Evolutionary conservation across 805 yeast genomes (phyloP).

Genomic region (Priceomyces medius): DNA sequence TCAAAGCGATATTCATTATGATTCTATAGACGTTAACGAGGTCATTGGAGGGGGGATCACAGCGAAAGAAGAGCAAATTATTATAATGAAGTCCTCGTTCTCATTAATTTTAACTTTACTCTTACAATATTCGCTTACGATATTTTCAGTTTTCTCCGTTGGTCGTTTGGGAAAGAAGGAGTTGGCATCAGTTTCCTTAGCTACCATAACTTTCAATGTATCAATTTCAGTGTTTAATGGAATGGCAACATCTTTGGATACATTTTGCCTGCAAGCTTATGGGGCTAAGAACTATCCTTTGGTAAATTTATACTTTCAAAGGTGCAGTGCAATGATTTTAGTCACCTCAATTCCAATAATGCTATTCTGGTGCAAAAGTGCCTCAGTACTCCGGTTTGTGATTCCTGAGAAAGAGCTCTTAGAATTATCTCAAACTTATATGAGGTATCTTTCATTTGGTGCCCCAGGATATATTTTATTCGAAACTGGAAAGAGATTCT

Average conservation of each 20-base stretch:
- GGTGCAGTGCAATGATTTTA: slow-evolving; percentile 11
- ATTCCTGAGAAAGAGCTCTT: slow-evolving; percentile 56
- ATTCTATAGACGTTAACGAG: too few species aligned
- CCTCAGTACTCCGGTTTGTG: slow-evolving; percentile 42
- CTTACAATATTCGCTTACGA: slow-evolving; percentile 20
- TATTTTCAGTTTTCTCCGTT: slow-evolving; percentile 21
- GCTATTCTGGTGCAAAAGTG: slow-evolving; percentile 57
- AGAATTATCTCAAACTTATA: slow-evolving; percentile 53
- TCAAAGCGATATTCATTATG: too few species aligned
- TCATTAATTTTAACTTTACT: slow-evolving; percentile 13
- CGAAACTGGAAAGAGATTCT: slow-evolving; percentile 76
- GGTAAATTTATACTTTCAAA: slow-evolving; percentile 23
- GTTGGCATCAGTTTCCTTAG: slow-evolving; percentile 22
- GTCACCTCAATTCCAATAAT: slow-evolving; percentile 20
- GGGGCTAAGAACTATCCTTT: slow-evolving; percentile 19
- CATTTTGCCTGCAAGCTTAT: slow-evolving; percentile 21
- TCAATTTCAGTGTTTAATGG: slow-evolving; percentile 24
- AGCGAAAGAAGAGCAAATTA: not conserved
- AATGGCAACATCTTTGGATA: slow-evolving; percentile 22
- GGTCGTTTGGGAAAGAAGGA: slow-evolving; percentile 23
- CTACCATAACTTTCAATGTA: slow-evolving; percentile 23
- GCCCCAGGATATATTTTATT: slow-evolving; percentile 77
- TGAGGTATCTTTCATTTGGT: slow-evolving; percentile 61
- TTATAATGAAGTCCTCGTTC: not conserved
- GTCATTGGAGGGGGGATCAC: too few species aligned